Evolutionary conservation across 768 basidiomycete genomes (phyloP).

Genomic region (Lyophyllum atratum): DNA sequence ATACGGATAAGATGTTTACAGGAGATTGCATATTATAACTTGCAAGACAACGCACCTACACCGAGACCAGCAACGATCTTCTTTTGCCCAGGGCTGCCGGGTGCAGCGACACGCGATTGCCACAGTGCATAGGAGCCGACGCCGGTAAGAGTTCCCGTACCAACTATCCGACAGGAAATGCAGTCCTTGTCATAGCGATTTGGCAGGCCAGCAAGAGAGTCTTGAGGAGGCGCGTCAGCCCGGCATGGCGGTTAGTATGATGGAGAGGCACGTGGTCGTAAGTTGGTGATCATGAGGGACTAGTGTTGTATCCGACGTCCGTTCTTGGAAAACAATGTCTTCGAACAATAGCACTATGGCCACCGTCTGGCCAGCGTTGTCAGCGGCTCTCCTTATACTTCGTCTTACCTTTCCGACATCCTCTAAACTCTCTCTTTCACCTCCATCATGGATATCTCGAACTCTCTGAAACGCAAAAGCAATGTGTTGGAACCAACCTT

Average conservation of each 20-base stretch:
- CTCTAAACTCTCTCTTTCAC: background rate
- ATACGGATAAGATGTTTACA: background rate
- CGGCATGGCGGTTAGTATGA: background rate
- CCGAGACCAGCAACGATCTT: constrained; percentile 63
- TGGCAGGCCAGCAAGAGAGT: background rate
- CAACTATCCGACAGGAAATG: constrained; percentile 69
- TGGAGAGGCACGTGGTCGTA: background rate
- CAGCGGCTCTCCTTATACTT: background rate
- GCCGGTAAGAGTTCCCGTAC: constrained; percentile 61
- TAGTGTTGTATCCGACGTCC: too few species aligned
- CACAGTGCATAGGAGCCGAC: constrained; percentile 70
- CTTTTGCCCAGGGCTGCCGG: constrained; percentile 63
- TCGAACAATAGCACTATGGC: background rate
- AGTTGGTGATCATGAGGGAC: too few species aligned
- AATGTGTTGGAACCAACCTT: background rate
- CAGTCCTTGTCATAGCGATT: constrained; percentile 47
- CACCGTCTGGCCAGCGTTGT: background rate
- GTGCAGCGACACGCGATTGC: constrained; percentile 62
- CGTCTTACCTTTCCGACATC: background rate
- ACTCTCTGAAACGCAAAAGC: constrained; percentile 1
- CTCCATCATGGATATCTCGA: background rate
- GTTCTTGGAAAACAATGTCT: too few species aligned
- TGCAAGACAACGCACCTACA: constrained; percentile 44
- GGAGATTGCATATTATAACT: background rate
- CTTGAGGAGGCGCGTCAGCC: background rate